phyloP scores from a whole-genome alignment of 2,329 filamentous ascomycete species.

The Triangularia verruculosa region DNA sequence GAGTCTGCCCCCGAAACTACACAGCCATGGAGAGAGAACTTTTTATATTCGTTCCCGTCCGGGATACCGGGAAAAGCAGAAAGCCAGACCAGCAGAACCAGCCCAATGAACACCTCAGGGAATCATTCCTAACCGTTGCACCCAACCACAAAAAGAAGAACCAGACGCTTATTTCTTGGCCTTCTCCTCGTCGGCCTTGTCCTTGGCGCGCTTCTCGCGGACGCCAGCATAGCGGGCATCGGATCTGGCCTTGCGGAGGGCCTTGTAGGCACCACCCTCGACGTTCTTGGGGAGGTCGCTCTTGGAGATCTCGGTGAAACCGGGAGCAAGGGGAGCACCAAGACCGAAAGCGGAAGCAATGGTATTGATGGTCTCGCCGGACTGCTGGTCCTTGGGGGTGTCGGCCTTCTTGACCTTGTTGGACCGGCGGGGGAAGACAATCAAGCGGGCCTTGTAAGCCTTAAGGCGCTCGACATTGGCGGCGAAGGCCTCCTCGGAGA shows the following conservation, averaged over 20 bases:
- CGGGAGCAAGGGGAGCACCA: constrained; percentile 58
- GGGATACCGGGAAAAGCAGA: constrained; percentile 2
- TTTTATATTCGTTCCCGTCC: not conserved
- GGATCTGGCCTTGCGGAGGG: constrained; percentile 79
- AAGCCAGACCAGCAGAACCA: constrained; percentile 15
- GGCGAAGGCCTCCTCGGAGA: constrained; percentile 90
- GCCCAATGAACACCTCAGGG: constrained; percentile 31
- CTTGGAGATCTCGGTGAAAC: constrained; percentile 75
- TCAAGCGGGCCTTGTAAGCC: constrained; percentile 93
- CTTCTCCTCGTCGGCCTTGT: constrained; percentile 78
- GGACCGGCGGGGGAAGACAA: constrained; percentile 94
- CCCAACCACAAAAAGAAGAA: constrained; percentile 14
- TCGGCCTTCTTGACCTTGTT: constrained; percentile 94
- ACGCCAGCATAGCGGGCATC: constrained; percentile 78
- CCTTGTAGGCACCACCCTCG: constrained; percentile 83
- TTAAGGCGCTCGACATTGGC: constrained; percentile 96
- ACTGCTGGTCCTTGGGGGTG: constrained; percentile 61
- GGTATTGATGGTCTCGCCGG: constrained; percentile 65
- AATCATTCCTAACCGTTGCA: constrained; percentile 25
- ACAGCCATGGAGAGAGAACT: not conserved
- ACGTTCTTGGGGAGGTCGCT: constrained; percentile 70
- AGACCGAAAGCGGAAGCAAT: constrained; percentile 55
- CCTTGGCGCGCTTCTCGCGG: constrained; percentile 90
- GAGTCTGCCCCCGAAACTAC: not conserved
- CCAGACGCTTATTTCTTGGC: constrained; percentile 73